Conservation (phyloP, 2,329 filamentous ascomycete genomes). For the Penicillium sp. region DNA sequence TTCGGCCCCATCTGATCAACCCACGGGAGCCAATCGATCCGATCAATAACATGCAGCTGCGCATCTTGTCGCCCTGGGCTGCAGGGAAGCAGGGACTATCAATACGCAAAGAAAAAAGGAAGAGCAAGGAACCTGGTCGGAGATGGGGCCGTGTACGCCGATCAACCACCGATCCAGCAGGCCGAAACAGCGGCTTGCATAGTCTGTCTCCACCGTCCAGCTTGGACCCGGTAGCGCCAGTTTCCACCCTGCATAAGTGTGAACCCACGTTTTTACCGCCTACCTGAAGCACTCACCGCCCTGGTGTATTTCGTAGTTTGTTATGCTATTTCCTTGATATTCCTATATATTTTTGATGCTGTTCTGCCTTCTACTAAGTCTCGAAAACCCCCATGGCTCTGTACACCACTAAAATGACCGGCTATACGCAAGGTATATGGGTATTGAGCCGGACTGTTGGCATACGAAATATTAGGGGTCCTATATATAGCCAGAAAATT, state of each 20-base stretch:
- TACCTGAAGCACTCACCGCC: too few relatives aligned
- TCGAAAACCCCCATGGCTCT: too few relatives aligned
- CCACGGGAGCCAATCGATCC: not conserved
- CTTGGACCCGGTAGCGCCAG: constrained; percentile 6
- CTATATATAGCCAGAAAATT: too few relatives aligned
- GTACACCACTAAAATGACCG: too few relatives aligned
- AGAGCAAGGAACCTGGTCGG: not conserved
- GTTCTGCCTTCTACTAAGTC: too few relatives aligned
- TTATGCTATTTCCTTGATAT: too few relatives aligned
- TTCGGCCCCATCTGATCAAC: not conserved
- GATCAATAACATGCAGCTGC: not conserved
- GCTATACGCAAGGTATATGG: too few relatives aligned
- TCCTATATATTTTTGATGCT: too few relatives aligned
- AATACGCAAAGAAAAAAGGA: not conserved
- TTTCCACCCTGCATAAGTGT: not conserved
- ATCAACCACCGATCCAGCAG: constrained; percentile 13
- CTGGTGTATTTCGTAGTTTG: too few relatives aligned
- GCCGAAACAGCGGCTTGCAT: not conserved
- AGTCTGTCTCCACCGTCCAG: constrained; percentile 15
- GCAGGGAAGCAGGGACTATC: not conserved
- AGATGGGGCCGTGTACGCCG: constrained; percentile 7
- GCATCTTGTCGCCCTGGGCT: not conserved
- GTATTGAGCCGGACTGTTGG: too few relatives aligned
- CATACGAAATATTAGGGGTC: too few relatives aligned
- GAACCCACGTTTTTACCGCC: too few relatives aligned